Conservation (phyloP, 2,329 filamentous ascomycete species). For the Penicillium psychrosexuale region DNA sequence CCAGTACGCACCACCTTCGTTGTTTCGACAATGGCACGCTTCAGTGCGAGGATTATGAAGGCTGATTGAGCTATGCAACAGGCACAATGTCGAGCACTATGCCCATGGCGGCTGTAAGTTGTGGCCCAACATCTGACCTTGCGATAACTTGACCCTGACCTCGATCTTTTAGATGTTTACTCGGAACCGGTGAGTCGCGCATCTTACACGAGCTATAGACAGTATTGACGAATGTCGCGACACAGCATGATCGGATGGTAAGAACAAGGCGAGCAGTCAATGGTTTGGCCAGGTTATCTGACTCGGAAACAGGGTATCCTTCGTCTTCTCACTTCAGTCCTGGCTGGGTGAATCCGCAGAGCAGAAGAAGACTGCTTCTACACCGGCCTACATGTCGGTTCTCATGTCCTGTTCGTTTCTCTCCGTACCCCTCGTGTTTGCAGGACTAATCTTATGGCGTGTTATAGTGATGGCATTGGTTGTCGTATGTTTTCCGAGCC, state of each 20-base stretch:
- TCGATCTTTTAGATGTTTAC: slow-evolving; percentile 68
- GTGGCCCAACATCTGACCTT: slow-evolving; percentile 28
- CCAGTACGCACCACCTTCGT: slow-evolving; percentile 56
- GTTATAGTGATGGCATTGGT: slow-evolving; percentile 58
- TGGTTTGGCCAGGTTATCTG: slow-evolving; percentile 11
- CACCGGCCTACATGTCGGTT: slow-evolving; percentile 71
- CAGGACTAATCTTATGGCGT: slow-evolving; percentile 13
- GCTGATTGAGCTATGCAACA: slow-evolving; percentile 28
- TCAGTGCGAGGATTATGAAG: not conserved
- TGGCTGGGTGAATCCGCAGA: slow-evolving; percentile 50
- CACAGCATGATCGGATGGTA: slow-evolving; percentile 63
- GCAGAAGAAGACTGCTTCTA: slow-evolving; percentile 58
- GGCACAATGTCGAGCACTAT: slow-evolving; percentile 71
- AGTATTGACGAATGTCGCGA: slow-evolving; percentile 3
- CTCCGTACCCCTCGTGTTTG: not conserved
- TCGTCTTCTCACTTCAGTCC: slow-evolving; percentile 48
- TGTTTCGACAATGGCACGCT: not conserved
- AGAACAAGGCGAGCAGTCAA: slow-evolving; percentile 16
- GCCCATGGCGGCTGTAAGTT: slow-evolving; percentile 78
- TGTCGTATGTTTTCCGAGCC: slow-evolving; percentile 40
- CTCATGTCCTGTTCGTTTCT: slow-evolving; percentile 68
- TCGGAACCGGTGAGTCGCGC: slow-evolving; percentile 67
- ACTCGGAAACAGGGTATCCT: slow-evolving; percentile 40
- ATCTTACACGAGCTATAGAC: slow-evolving; percentile 4
- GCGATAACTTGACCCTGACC: slow-evolving; percentile 20